Evolutionary conservation across 1,284 basidiomycete genomes (phyloP).

Genomic region (Pseudozyma hubeiensis): DNA sequence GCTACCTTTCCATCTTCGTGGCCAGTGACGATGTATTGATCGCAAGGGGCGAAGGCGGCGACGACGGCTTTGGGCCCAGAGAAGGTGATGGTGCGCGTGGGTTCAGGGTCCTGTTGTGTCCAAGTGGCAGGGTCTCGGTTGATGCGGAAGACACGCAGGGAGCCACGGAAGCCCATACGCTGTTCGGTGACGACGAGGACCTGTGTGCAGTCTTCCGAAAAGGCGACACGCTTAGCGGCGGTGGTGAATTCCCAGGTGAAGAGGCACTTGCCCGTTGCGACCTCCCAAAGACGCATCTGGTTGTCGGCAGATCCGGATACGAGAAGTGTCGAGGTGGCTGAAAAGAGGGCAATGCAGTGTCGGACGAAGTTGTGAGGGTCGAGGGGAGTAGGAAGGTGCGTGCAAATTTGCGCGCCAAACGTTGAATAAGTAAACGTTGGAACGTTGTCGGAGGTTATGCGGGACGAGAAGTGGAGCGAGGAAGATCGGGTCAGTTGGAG

Average conservation of each 20-base stretch:
- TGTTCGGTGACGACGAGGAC: slow-evolving; percentile 93
- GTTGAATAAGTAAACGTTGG: neutral
- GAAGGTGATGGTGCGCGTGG: slow-evolving; percentile 66
- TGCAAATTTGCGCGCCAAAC: neutral
- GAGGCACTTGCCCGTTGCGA: slow-evolving; percentile 86
- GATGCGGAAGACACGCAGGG: slow-evolving; percentile 86
- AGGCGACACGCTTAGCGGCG: slow-evolving; percentile 93
- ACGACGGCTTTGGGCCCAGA: slow-evolving; percentile 83
- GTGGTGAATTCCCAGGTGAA: slow-evolving; percentile 92
- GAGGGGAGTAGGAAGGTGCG: neutral
- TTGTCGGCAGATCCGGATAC: slow-evolving; percentile 90
- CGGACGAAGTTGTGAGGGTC: neutral
- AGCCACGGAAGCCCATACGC: slow-evolving; percentile 80
- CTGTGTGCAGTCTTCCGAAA: slow-evolving; percentile 77
- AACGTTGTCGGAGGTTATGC: neutral
- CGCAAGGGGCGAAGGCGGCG: slow-evolving; percentile 86
- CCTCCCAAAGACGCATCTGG: slow-evolving; percentile 89
- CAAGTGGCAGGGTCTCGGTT: slow-evolving; percentile 64
- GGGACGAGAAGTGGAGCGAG: neutral
- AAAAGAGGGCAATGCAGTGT: slow-evolving; percentile 70
- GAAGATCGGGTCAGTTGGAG: slow-evolving; percentile 1
- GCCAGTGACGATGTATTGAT: slow-evolving; percentile 86
- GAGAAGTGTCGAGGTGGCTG: slow-evolving; percentile 81
- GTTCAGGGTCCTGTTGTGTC: slow-evolving; percentile 61
- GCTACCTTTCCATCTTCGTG: slow-evolving; percentile 94